phyloP scores from a whole-genome alignment of 306 rosid species.

The Prunus fruticosa region DNA sequence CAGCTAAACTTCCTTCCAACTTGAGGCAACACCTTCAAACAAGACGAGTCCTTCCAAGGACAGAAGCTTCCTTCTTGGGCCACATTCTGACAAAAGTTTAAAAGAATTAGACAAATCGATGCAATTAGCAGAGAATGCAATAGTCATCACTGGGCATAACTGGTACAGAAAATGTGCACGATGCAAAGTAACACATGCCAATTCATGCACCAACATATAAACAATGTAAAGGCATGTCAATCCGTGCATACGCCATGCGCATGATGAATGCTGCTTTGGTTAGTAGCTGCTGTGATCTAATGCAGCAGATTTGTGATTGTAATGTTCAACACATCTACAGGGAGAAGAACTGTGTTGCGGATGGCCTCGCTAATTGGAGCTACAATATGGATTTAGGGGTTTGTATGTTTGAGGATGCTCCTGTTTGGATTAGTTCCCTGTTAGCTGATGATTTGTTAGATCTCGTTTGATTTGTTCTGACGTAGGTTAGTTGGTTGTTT shows the following conservation, averaged over 20 bases:
- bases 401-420: too few species aligned
- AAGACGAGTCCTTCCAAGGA: constrained; percentile 62
- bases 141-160: background rate
- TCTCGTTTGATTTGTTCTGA: too few species aligned
- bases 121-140: background rate
- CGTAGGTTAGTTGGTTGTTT: too few species aligned
- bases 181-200: background rate
- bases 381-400: too few species aligned
- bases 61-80: constrained; percentile 37
- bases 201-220: background rate
- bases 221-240: background rate
- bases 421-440: too few species aligned
- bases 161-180: background rate
- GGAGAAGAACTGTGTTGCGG: too few species aligned
- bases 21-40: constrained; percentile 28
- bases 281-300: too few species aligned
- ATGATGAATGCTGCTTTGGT: too few species aligned
- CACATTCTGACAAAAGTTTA: constrained; percentile 41
- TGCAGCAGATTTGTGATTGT: too few species aligned
- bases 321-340: too few species aligned
- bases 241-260: background rate
- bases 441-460: too few species aligned
- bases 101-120: constrained; percentile 17
- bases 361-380: too few species aligned
- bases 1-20: background rate